Conservation (phyloP, 2,329 filamentous ascomycete genomes). For the Podosphaera leucotricha region DNA sequence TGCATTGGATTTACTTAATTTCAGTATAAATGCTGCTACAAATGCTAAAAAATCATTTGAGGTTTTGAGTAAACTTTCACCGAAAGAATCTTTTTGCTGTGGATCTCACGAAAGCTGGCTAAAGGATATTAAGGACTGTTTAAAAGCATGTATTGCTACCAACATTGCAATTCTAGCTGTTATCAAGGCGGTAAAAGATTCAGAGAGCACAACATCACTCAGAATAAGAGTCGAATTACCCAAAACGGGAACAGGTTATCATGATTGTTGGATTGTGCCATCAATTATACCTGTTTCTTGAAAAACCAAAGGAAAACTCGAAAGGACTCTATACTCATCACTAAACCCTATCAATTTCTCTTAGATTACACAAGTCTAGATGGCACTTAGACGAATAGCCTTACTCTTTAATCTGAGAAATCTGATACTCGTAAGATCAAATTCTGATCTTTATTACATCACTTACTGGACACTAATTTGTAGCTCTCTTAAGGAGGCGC, state of each 20-base stretch:
- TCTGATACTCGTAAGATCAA: no score
- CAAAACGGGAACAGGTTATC: constrained; percentile 28
- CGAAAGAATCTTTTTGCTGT: constrained; percentile 28
- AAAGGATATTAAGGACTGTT: constrained; percentile 30
- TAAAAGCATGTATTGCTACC: constrained; percentile 48
- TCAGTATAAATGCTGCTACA: constrained; percentile 15
- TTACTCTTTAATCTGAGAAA: no score
- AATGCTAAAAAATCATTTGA: constrained; percentile 30
- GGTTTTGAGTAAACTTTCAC: constrained; percentile 26
- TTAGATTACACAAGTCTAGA: no score
- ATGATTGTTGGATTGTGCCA: constrained; percentile 43
- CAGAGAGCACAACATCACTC: constrained; percentile 9
- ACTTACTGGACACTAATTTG: no score
- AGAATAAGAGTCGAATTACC: constrained; percentile 28
- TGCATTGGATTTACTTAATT: constrained; percentile 14
- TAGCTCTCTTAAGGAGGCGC: no score
- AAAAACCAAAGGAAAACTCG: neutral
- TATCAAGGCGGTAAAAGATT: constrained; percentile 28
- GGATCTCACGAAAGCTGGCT: constrained; percentile 39
- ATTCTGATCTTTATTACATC: no score
- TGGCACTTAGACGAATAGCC: no score
- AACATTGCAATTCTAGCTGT: constrained; percentile 38
- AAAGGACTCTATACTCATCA: no score
- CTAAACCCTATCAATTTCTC: no score
- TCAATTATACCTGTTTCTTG: neutral